Conservation (phyloP, 768 basidiomycete species). For the Xerocomellus intermedius region DNA sequence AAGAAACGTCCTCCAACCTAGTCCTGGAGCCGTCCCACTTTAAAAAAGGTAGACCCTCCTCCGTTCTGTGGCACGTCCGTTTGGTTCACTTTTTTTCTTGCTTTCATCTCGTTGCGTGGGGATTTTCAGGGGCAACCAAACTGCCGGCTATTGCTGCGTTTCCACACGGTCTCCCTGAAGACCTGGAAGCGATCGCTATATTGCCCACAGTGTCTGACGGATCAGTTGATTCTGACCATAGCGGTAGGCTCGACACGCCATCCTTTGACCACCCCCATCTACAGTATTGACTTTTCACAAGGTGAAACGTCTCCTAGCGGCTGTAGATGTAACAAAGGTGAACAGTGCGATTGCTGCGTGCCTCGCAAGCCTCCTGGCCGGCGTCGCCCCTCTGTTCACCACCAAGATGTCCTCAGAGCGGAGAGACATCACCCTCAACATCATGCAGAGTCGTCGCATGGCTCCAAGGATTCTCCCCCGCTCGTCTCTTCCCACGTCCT, state of each 20-base stretch:
- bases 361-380: conserved; percentile 45
- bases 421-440: conserved; percentile 23
- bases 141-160: conserved; percentile 73
- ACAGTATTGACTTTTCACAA: conserved; percentile 46
- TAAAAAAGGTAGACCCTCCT: conserved; percentile 62
- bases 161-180: conserved; percentile 72
- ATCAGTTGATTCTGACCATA: conserved; percentile 60
- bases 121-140: conserved; percentile 50
- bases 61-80: neutral
- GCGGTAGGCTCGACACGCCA: conserved; percentile 58
- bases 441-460: conserved; percentile 18
- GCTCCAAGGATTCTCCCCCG: conserved; percentile 12
- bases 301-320: conserved; percentile 45
- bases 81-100: neutral
- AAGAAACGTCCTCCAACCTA: conserved; percentile 34
- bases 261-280: conserved; percentile 37
- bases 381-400: conserved; percentile 31
- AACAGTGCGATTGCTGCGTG: conserved; percentile 57
- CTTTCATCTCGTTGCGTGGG: conserved; percentile 44
- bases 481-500: conserved; percentile 48
- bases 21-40: conserved; percentile 29
- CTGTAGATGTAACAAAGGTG: conserved; percentile 48
- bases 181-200: conserved; percentile 53
- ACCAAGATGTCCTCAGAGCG: conserved; percentile 29
- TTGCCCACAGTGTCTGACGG: conserved; percentile 43